Percentiles rank a stretch among this genome's conserved stretches.
Evolutionary conservation across 1,284 basidiomycete genomes (phyloP).

Genomic region (Mycosarcoma maydis): DNA sequence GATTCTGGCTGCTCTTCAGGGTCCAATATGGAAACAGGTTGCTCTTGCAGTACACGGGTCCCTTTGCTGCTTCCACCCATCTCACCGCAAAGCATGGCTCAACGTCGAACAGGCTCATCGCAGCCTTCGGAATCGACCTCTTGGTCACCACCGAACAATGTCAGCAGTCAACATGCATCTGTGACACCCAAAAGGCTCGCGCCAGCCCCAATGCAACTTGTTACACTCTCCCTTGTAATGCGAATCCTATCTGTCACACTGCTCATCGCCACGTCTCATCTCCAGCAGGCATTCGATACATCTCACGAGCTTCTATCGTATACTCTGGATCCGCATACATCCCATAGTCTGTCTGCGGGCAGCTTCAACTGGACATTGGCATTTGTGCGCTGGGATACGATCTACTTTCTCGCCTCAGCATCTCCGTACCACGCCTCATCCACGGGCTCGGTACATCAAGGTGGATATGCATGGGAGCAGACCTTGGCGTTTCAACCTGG

Average conservation of each 20-base stretch:
- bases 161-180: background rate
- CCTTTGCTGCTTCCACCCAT: background rate
- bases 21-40: slow-evolving; percentile 15
- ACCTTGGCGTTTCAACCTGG: slow-evolving; percentile 89
- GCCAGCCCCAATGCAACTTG: slow-evolving; percentile 7
- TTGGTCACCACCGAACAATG: background rate
- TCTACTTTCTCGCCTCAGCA: slow-evolving; percentile 74
- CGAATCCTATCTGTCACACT: slow-evolving; percentile 18
- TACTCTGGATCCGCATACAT: slow-evolving; percentile 19
- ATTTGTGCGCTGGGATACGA: slow-evolving; percentile 84
- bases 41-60: too few species aligned
- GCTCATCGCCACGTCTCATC: slow-evolving; percentile 20
- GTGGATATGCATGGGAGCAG: slow-evolving; percentile 78
- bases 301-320: slow-evolving; percentile 48
- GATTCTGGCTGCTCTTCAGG: slow-evolving; percentile 11
- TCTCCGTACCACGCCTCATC: slow-evolving; percentile 10
- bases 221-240: slow-evolving; percentile 19
- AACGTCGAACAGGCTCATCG: slow-evolving; percentile 3
- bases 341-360: slow-evolving; percentile 8
- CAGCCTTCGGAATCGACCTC: slow-evolving; percentile 2
- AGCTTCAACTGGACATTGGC: slow-evolving; percentile 28
- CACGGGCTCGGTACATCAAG: background rate
- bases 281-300: slow-evolving; percentile 55
- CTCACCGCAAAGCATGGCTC: slow-evolving; percentile 6
- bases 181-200: background rate